Evolutionary conservation across 2,329 filamentous ascomycete genomes (phyloP), one percentile per base, ranked within the genome.

Genomic region (Phaeosphaeriaceae sp.): DNA sequence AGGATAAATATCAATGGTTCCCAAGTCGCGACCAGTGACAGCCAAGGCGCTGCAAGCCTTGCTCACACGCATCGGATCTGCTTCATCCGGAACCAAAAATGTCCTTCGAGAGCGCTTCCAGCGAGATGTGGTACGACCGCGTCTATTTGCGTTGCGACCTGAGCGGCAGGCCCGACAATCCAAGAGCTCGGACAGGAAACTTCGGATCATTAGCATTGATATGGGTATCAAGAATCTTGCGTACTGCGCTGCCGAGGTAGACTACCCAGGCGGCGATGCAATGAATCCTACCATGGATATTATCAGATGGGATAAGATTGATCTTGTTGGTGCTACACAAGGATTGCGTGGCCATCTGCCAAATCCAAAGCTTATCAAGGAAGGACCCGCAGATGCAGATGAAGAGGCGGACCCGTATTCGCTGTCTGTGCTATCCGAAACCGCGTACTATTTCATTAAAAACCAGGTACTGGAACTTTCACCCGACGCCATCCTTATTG

Each of bases 191-290:
- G 32, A 26, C 11, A 45, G 36, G 8, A 50, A 53, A 21, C 32
- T 61, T 1, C 50, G 86, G 35, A 79, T 94, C 18, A 71, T 94
- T 28, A 92, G 89, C 67, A 87, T 95, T 54, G 90, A 95, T 70
- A 88, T 94, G 84, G 90, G 90, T 3, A 88, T 95, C 58, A 85
- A 84, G 35, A 95, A 95, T 68, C 77, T 95, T 3, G 90, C 89
- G 1, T 90, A 85, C 67, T 89, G 88, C 56, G 79, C 90, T 52
- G 71, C 89, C 26, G 63, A 74, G 15, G 64, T 81, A 1, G 39
- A 58, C 7, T 43, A 44, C 23, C 29, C 46, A 17, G 15, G n/a
- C 11, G 33, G 37, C 16, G 32, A 48, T 13, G 30, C 43, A 15
- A 29, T 52, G 15, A 45, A 52, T 15, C 50, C 64, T 0, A 48